Evolutionary conservation across 768 basidiomycete genomes (phyloP).

Genomic region (Gymnopilus junonius): DNA sequence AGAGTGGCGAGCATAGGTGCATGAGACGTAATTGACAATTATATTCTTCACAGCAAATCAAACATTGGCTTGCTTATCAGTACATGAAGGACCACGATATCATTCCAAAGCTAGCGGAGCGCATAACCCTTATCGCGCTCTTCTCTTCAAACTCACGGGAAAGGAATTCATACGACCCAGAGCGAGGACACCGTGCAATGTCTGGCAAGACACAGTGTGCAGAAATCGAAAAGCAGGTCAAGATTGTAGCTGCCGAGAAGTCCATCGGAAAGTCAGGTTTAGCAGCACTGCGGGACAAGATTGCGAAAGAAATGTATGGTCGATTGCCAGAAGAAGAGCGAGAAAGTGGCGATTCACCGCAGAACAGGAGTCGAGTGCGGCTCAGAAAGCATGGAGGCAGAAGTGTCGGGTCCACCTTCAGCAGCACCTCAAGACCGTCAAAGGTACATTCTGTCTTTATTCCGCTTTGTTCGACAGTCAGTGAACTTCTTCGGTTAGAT

Average conservation of each 20-base stretch:
- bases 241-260: neutral
- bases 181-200: neutral
- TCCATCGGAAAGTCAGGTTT: neutral
- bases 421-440: neutral
- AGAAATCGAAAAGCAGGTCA: constrained; percentile 3
- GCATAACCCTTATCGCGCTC: constrained; percentile 8
- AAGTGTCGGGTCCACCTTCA: neutral
- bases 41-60: constrained; percentile 22
- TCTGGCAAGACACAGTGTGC: constrained; percentile 7
- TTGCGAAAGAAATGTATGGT: constrained; percentile 9
- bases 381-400: neutral
- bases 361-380: neutral
- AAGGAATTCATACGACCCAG: neutral
- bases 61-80: constrained; percentile 18
- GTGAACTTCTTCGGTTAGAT: neutral
- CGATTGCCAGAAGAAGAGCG: neutral
- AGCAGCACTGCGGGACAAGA: constrained; percentile 1
- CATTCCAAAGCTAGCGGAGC: constrained; percentile 8
- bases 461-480: neutral
- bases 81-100: constrained; percentile 17
- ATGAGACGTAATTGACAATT: neutral
- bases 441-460: neutral
- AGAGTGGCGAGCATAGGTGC: neutral
- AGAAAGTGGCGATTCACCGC: neutral
- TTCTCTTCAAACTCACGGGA: constrained; percentile 14